Evolutionary conservation across 2,329 filamentous ascomycete species (phyloP).

Genomic region (Colletotrichum musicola): DNA sequence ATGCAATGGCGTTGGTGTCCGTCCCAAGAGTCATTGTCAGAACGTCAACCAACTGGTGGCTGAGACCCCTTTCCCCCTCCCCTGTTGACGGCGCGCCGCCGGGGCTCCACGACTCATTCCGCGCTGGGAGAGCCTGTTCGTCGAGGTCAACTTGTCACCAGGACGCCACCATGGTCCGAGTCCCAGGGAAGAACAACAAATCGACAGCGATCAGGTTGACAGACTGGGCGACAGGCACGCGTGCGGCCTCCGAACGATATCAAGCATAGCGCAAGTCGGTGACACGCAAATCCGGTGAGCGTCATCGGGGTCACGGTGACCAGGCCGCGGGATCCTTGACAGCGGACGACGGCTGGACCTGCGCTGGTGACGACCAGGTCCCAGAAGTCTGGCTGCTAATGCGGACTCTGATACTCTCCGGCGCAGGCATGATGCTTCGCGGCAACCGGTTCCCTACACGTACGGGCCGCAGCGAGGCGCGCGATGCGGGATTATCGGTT

Average conservation of each 20-base stretch:
- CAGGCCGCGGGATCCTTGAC: conserved; percentile 16
- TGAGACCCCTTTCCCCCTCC: conserved; percentile 33
- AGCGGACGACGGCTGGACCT: not conserved
- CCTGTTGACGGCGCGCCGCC: conserved; percentile 7
- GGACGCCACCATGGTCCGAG: conserved; percentile 8
- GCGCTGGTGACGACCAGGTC: not conserved
- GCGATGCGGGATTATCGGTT: not conserved
- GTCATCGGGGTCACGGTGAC: not conserved
- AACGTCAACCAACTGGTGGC: conserved; percentile 16
- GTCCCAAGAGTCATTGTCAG: conserved; percentile 16
- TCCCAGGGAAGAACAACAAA: not conserved
- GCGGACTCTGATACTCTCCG: conserved; percentile 4
- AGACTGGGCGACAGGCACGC: not conserved
- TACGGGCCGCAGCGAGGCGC: conserved; percentile 18
- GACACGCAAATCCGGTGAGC: conserved; percentile 16
- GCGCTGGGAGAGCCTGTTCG: not conserved
- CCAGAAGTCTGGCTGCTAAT: conserved; percentile 11
- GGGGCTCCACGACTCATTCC: not conserved
- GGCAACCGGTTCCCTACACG: not conserved
- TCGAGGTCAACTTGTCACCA: conserved; percentile 17
- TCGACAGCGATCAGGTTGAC: not conserved
- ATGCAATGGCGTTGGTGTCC: conserved; percentile 17
- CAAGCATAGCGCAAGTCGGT: conserved; percentile 1
- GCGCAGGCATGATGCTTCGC: conserved; percentile 25
- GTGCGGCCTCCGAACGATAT: not conserved